Conservation (phyloP, 139 green algal species). For the Micromonas commoda region DNA sequence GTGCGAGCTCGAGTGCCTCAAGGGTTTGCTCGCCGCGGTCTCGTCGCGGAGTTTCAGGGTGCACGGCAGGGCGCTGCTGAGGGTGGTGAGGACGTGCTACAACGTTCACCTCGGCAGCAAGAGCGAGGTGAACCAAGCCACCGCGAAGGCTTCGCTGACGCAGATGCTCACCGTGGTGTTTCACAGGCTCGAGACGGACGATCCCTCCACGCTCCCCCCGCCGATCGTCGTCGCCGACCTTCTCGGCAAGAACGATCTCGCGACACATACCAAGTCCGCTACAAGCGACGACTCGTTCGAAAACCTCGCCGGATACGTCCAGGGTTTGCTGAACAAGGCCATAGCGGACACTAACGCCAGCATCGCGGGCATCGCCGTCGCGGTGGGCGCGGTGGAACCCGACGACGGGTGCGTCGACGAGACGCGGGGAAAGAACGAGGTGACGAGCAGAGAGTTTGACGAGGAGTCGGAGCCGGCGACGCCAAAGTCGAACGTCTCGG, state of each 20-base stretch:
- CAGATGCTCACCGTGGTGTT: slow-evolving; percentile 97
- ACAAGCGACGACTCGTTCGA: neutral
- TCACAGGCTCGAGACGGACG: slow-evolving; percentile 83
- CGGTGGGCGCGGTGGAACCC: neutral
- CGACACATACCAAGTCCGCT: no score
- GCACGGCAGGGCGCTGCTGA: slow-evolving; percentile 57
- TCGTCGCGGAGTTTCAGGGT: slow-evolving; percentile 69
- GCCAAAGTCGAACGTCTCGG: neutral
- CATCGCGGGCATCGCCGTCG: neutral
- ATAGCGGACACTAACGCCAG: slow-evolving; percentile 35
- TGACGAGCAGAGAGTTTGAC: slow-evolving; percentile 3
- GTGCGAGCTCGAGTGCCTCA: slow-evolving; percentile 85
- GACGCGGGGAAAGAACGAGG: neutral
- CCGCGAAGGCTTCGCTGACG: slow-evolving; percentile 88
- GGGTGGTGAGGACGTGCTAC: slow-evolving; percentile 84
- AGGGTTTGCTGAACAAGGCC: slow-evolving; percentile 83
- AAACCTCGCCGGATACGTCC: slow-evolving; percentile 40
- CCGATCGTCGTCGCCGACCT: slow-evolving; percentile 45
- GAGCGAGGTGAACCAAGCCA: slow-evolving; percentile 72
- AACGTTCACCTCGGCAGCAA: slow-evolving; percentile 77
- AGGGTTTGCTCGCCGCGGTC: slow-evolving; percentile 76
- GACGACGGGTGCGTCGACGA: neutral
- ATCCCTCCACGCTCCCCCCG: slow-evolving; percentile 41
- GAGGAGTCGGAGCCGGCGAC: slow-evolving; percentile 9
- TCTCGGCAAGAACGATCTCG: slow-evolving; percentile 35